Conservation (phyloP, 352 stramenopile species). For the Globisporangium polare region DNA sequence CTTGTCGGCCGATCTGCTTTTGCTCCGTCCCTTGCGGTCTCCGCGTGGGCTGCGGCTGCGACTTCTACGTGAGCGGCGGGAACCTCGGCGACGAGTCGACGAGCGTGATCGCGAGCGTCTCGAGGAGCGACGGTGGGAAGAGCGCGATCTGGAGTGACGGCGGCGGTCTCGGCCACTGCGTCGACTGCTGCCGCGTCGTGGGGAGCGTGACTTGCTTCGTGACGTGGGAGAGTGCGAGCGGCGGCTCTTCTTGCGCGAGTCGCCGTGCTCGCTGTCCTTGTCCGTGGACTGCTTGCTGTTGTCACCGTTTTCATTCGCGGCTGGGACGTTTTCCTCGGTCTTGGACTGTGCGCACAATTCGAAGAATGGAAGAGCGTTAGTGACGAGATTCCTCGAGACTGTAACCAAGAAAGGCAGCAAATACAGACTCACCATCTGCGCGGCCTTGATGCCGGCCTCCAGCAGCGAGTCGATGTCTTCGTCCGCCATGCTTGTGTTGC, state of each 20-base stretch:
- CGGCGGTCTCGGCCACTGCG: slow-evolving; percentile 27
- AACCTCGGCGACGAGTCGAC: slow-evolving; percentile 23
- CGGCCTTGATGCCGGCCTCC: slow-evolving; percentile 65
- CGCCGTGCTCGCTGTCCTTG: not conserved
- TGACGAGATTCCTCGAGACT: not conserved
- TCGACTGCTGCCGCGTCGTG: slow-evolving; percentile 26
- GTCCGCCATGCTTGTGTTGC: slow-evolving; percentile 40
- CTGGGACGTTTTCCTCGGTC: not conserved
- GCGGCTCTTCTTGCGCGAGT: slow-evolving; percentile 17
- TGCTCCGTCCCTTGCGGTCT: slow-evolving; percentile 27
- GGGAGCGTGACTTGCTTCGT: slow-evolving; percentile 21
- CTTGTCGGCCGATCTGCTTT: slow-evolving; percentile 30
- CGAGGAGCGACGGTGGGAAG: slow-evolving; percentile 23
- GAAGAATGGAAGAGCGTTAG: not conserved
- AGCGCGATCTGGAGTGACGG: slow-evolving; percentile 32
- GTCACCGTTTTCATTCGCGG: slow-evolving; percentile 5
- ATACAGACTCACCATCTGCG: slow-evolving; percentile 41
- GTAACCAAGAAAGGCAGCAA: too few species aligned
- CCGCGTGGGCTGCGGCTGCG: slow-evolving; percentile 15
- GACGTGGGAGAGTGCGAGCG: slow-evolving; percentile 39
- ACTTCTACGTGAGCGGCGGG: slow-evolving; percentile 24
- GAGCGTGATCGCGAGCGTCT: slow-evolving; percentile 35
- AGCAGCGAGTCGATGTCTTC: slow-evolving; percentile 82
- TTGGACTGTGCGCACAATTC: slow-evolving; percentile 7
- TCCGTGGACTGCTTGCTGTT: not conserved